These are phyloP conservation scores for Hymenoscyphus scutula DNA, from an alignment of 2,329 filamentous ascomycete species.

Conservation along the genomic window DNA sequence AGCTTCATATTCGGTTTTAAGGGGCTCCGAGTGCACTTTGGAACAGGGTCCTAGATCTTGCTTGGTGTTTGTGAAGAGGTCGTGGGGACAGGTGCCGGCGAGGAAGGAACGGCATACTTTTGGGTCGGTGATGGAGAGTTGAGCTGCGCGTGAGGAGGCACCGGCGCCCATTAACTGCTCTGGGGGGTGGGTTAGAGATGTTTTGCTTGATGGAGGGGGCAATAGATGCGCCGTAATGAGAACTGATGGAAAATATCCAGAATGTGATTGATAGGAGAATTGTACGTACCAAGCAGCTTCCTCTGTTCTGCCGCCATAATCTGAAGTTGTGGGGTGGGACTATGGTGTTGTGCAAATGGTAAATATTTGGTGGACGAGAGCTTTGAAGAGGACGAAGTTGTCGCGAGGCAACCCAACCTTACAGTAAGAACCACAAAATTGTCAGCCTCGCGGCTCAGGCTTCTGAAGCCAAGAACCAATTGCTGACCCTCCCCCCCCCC, in stretches of 20 bases:
- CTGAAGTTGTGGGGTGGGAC: constrained; percentile 21
- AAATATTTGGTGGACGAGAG: constrained; percentile 5
- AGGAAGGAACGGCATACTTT: constrained; percentile 96
- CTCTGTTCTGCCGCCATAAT: constrained; percentile 93
- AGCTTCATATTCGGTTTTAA: constrained; percentile 85
- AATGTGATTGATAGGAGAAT: neutral
- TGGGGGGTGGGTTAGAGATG: constrained; percentile 35
- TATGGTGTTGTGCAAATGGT: constrained; percentile 13
- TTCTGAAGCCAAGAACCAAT: constrained; percentile 17
- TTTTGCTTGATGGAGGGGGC: neutral
- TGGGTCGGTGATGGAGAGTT: constrained; percentile 83
- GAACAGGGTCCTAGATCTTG: constrained; percentile 90
- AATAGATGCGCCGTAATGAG: neutral
- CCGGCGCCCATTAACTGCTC: constrained; percentile 91
- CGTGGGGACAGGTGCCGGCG: constrained; percentile 91
- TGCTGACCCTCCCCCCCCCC: constrained; percentile 2
- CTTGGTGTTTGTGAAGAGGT: constrained; percentile 99
- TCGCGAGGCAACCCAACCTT: constrained; percentile 5
- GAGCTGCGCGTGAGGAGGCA: constrained; percentile 68
- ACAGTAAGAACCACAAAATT: constrained; percentile 9
- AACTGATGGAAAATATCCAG: neutral
- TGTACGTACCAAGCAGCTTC: constrained; percentile 74
- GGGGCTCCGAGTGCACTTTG: constrained; percentile 81
- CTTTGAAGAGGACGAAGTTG: neutral
- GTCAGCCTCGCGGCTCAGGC: constrained; percentile 20